Conservation (phyloP, 2,329 filamentous ascomycete species). For the Penicillium rolfsii region DNA sequence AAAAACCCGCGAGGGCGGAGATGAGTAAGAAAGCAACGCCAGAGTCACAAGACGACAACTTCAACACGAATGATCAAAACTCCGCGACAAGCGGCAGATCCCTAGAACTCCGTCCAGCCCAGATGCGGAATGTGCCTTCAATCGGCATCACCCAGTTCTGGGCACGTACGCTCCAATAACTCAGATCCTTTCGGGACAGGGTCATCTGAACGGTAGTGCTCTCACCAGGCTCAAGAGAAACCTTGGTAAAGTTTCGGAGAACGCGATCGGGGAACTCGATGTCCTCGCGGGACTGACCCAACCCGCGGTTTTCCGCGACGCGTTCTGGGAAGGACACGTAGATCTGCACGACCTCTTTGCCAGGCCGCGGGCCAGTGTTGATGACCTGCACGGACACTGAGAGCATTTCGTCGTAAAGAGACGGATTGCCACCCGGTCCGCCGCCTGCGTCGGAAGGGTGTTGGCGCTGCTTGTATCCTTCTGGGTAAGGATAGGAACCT, state of each 20-base stretch:
- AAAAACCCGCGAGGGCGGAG: background rate
- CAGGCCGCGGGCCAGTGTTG: conserved; percentile 53
- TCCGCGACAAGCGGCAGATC: conserved; percentile 38
- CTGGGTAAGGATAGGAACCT: conserved; percentile 55
- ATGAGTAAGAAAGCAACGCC: background rate
- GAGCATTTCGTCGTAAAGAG: conserved; percentile 55
- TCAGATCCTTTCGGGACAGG: conserved; percentile 69
- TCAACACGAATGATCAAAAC: conserved; percentile 22
- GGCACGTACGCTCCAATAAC: conserved; percentile 68
- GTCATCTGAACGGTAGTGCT: conserved; percentile 59
- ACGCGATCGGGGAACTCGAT: conserved; percentile 65
- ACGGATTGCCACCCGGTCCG: conserved; percentile 56
- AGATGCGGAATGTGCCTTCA: conserved; percentile 42
- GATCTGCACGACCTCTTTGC: conserved; percentile 57
- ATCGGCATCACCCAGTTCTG: conserved; percentile 71
- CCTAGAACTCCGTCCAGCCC: conserved; percentile 43
- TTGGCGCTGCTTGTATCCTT: conserved; percentile 57
- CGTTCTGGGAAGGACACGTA: conserved; percentile 69
- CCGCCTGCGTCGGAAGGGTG: conserved; percentile 67
- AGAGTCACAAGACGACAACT: background rate
- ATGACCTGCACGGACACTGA: conserved; percentile 51
- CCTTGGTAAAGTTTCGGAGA: conserved; percentile 75
- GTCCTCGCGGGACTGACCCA: conserved; percentile 36
- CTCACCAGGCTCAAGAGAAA: conserved; percentile 60
- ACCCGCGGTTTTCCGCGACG: conserved; percentile 34